phyloP scores from a whole-genome alignment of 192 early-diverging fungal species.

The Diversispora epigaea region DNA sequence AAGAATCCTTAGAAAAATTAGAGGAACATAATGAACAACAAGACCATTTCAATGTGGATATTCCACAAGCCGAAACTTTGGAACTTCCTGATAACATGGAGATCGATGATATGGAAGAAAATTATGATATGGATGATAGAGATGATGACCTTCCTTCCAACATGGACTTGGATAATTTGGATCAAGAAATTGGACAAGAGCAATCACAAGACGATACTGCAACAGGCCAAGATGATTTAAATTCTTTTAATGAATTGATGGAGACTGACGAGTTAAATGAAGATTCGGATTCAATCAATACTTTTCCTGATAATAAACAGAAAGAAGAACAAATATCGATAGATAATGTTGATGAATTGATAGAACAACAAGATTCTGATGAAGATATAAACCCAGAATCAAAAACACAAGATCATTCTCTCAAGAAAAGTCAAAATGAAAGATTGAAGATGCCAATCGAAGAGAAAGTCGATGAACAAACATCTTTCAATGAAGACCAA shows the following conservation, averaged over 20 bases:
- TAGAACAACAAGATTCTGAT: no score
- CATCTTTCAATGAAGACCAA: constrained; percentile 47
- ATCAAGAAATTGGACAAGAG: constrained; percentile 39
- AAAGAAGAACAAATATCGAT: no score
- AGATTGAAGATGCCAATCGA: no score
- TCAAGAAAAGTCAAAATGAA: constrained; percentile 33
- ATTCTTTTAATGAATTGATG: constrained; percentile 7
- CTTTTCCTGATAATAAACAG: not conserved
- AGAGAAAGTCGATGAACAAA: constrained; percentile 49
- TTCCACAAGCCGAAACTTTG: constrained; percentile 71
- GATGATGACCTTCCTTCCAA: constrained; percentile 42
- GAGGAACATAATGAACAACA: constrained; percentile 47
- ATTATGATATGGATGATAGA: constrained; percentile 48
- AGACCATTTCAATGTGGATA: constrained; percentile 52
- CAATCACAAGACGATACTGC: constrained; percentile 43
- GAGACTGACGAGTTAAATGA: constrained; percentile 34
- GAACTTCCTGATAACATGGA: constrained; percentile 80
- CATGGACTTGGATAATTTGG: constrained; percentile 44
- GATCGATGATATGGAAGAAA: constrained; percentile 61
- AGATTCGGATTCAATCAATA: constrained; percentile 28
- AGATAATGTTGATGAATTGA: no score
- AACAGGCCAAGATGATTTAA: constrained; percentile 20
- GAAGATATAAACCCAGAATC: no score
- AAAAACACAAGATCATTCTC: no score
- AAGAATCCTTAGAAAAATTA: constrained; percentile 52